phyloP scores from a whole-genome alignment of 1,284 basidiomycete species.

The Coriolopsis trogii region DNA sequence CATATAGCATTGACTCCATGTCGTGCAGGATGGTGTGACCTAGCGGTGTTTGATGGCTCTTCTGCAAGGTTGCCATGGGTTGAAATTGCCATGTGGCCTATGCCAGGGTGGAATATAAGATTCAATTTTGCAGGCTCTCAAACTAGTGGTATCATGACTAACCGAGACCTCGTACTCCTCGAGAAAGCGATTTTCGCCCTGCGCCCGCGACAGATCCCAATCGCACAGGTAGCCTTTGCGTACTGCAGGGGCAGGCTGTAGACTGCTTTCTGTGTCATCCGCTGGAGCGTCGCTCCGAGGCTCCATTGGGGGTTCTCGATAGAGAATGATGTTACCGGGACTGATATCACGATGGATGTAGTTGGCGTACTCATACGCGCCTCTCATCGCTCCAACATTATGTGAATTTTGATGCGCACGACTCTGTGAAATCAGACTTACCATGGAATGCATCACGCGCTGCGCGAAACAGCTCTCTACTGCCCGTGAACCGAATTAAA shows the following conservation, averaged over 20 bases:
- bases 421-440: not conserved
- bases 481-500: constrained; percentile 2
- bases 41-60: not conserved
- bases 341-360: not conserved
- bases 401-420: not conserved
- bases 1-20: not conserved
- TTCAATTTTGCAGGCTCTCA: not conserved
- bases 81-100: not conserved
- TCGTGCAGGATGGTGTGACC: not conserved
- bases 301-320: too few species aligned
- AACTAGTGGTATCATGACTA: not conserved
- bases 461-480: constrained; percentile 9
- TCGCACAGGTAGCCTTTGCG: not conserved
- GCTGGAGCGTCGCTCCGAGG: too few species aligned
- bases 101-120: not conserved
- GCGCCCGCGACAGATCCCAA: not conserved
- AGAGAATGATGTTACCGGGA: not conserved
- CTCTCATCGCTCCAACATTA: not conserved
- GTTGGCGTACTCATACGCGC: not conserved
- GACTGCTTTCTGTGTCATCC: not conserved
- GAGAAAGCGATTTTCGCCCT: not conserved
- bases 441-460: constrained; percentile 4
- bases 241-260: not conserved
- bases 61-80: not conserved
- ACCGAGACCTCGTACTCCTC: not conserved